Evolutionary conservation across 495 filamentous ascomycete species (phyloP).

Genomic region (Penicillium canescens): DNA sequence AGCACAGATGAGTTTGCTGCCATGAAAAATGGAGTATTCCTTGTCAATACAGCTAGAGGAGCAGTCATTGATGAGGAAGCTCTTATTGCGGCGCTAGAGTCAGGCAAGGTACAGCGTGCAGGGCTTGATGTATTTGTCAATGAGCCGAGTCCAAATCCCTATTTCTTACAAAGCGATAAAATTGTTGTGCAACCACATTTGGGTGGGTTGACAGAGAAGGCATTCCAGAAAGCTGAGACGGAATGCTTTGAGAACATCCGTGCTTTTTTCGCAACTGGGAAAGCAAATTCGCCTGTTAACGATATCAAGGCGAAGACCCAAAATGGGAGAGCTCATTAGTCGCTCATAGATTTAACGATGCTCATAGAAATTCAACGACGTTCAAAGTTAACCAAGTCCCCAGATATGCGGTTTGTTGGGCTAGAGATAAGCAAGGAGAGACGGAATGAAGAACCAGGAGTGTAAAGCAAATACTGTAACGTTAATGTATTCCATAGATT

Average conservation of each 20-base stretch:
- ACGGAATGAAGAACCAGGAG: no score
- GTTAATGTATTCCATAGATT: no score
- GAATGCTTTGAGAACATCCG: slow-evolving; percentile 44
- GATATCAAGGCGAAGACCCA: no score
- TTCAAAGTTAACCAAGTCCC: no score
- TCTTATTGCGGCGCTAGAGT: slow-evolving; percentile 52
- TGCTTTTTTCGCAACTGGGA: slow-evolving; percentile 33
- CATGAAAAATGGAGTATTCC: slow-evolving; percentile 63
- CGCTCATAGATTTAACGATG: no score
- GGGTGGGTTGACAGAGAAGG: slow-evolving; percentile 33
- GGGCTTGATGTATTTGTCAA: slow-evolving; percentile 61
- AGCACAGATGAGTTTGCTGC: slow-evolving; percentile 50
- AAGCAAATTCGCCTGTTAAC: slow-evolving; percentile 31
- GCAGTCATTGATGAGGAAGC: slow-evolving; percentile 59
- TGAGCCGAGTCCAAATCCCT: slow-evolving; percentile 53
- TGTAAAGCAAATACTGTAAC: no score
- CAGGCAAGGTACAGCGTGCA: slow-evolving; percentile 47
- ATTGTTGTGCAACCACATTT: slow-evolving; percentile 24
- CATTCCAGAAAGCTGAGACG: slow-evolving; percentile 32
- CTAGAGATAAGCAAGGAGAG: no score
- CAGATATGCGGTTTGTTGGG: no score
- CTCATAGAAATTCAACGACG: no score
- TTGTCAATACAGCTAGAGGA: slow-evolving; percentile 65
- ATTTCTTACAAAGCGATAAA: slow-evolving; percentile 17
- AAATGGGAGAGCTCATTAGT: no score